These are phyloP conservation scores for Trichosporon sp. DNA, from an alignment of 1,284 basidiomycete species.

Conservation along the genomic window DNA sequence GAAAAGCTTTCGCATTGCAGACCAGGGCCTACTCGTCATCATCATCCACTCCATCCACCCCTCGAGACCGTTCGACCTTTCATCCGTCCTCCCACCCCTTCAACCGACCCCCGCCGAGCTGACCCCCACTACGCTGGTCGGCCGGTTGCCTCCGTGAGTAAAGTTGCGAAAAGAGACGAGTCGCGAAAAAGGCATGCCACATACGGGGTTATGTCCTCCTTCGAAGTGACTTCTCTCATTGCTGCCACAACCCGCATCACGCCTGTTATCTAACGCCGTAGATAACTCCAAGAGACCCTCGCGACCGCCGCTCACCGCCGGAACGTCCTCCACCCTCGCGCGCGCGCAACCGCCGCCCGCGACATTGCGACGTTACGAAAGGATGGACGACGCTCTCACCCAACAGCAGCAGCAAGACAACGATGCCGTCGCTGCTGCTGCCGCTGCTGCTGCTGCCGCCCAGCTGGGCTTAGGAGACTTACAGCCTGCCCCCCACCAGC, in stretches of 20 bases:
- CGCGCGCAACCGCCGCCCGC: constrained; percentile 28
- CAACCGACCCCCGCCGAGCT: background rate
- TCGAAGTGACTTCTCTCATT: constrained; percentile 24
- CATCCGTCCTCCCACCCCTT: background rate
- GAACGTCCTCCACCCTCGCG: constrained; percentile 35
- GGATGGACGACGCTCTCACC: constrained; percentile 40
- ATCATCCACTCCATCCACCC: constrained; percentile 9
- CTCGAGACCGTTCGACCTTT: background rate
- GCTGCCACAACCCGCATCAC: constrained; percentile 28
- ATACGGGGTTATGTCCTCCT: constrained; percentile 15
- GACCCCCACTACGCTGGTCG: background rate
- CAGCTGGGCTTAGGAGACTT: constrained; percentile 39
- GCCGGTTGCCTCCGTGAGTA: constrained; percentile 2
- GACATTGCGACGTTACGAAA: constrained; percentile 26
- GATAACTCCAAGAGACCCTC: constrained; percentile 3
- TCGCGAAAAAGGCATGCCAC: constrained; percentile 17
- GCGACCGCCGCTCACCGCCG: background rate
- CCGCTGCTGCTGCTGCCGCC: constrained; percentile 46
- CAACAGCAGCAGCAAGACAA: constrained; percentile 43
- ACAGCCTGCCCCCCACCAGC: constrained; percentile 29
- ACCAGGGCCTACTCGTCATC: constrained; percentile 8
- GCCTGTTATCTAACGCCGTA: constrained; percentile 8
- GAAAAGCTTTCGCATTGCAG: constrained; percentile 15
- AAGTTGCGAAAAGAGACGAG: background rate
- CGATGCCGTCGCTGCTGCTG: constrained; percentile 46